These are phyloP conservation scores for Eucalyptus grandis DNA, from an alignment of 345 rosid species.

Conservation along the genomic window DNA sequence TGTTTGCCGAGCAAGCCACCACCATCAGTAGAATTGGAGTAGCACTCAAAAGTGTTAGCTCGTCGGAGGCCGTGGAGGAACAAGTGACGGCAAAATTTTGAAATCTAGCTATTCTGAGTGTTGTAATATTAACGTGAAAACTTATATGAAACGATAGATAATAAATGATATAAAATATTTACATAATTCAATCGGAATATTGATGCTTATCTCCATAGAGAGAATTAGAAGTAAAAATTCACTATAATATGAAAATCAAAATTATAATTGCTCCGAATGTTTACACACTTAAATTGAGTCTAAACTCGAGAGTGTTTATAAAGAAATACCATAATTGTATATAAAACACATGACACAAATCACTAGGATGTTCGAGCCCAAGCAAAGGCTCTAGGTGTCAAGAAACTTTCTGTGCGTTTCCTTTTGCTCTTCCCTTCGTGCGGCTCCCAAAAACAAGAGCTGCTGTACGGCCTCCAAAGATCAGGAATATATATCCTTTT, in stretches of 20 bases:
- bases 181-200: rapidly evolving
- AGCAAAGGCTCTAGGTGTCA: neutral
- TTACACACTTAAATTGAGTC: neutral
- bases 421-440: neutral
- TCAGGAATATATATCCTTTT: neutral
- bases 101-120: neutral
- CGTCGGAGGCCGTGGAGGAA: neutral
- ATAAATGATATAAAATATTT: no score
- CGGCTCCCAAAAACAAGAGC: neutral
- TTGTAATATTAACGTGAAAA: no score
- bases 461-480: neutral
- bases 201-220: no score
- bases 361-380: neutral
- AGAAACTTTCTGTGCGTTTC: neutral
- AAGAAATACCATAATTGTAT: no score
- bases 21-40: neutral
- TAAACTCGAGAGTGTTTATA: no score
- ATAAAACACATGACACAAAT: no score
- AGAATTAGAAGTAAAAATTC: rapidly evolving
- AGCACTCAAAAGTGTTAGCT: neutral
- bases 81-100: neutral
- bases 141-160: rapidly evolving
- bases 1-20: neutral
- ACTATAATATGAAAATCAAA: no score
- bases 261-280: rapidly evolving